Percentiles rank a stretch among this genome's conserved stretches.
phyloP scores from a whole-genome alignment of 768 basidiomycete genomes.

The Suillus tomentosus region DNA sequence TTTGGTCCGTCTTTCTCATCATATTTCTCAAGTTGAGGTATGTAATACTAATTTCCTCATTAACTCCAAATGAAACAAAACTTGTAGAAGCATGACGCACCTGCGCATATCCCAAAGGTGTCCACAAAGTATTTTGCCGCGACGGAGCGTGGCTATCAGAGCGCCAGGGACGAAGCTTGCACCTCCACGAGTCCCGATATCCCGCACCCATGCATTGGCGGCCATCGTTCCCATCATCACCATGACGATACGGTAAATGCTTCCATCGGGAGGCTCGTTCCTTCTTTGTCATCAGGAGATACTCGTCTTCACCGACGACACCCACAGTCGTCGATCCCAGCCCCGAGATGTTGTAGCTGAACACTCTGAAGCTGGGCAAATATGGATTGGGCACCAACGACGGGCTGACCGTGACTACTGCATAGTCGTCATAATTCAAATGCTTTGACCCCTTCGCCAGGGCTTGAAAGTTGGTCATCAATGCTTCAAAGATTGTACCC shows the following conservation, averaged over 20 bases:
- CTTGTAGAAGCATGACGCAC: conserved; percentile 41
- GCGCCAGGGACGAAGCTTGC: conserved; percentile 60
- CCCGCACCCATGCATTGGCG: conserved; percentile 49
- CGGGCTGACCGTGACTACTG: conserved; percentile 78
- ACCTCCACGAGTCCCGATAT: conserved; percentile 64
- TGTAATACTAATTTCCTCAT: conserved; percentile 52
- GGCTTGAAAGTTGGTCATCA: conserved; percentile 65
- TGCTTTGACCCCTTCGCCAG: conserved; percentile 55
- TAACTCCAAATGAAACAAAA: conserved; percentile 12
- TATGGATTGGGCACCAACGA: conserved; percentile 88
- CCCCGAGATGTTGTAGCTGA: conserved; percentile 74
- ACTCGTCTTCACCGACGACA: conserved; percentile 16
- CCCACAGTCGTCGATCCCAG: conserved; percentile 5
- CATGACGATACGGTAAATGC: conserved; percentile 44
- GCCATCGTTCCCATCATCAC: conserved; percentile 45
- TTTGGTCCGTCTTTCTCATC: conserved; percentile 52
- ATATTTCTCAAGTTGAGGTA: conserved; percentile 56
- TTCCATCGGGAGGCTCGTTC: conserved; percentile 11
- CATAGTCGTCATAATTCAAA: conserved; percentile 64
- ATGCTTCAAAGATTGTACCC: conserved; percentile 38
- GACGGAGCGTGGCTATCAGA: conserved; percentile 70
- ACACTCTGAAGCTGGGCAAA: conserved; percentile 78
- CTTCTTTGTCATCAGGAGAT: conserved; percentile 7
- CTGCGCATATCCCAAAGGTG: conserved; percentile 85
- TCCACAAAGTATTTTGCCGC: conserved; percentile 65